Evolutionary conservation across 2,329 filamentous ascomycete genomes (phyloP).

Genomic region (Myriosclerotinia curreyana): DNA sequence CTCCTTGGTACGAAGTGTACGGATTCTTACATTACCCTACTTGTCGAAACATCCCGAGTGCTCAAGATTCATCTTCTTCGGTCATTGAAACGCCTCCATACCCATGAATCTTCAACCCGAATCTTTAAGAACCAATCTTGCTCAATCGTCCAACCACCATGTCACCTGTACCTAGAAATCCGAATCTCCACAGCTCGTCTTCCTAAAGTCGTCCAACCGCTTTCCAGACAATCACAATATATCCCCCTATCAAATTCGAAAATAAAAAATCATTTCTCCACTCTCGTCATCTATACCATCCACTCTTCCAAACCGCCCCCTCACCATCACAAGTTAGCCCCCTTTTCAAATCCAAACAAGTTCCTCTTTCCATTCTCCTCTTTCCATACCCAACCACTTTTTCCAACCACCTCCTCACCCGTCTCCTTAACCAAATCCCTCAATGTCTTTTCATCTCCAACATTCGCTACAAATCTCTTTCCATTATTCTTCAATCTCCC

Average conservation of each 20-base stretch:
- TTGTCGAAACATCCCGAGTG: background rate
- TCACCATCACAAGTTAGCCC: constrained; percentile 10
- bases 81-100: background rate
- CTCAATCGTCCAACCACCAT: background rate
- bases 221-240: background rate
- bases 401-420: constrained; percentile 48
- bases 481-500: constrained; percentile 48
- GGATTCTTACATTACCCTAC: background rate
- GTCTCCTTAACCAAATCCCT: constrained; percentile 43
- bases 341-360: constrained; percentile 39
- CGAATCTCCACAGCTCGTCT: background rate
- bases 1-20: background rate
- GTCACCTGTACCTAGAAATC: background rate
- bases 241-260: background rate
- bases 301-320: background rate
- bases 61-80: background rate
- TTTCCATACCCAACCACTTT: constrained; percentile 45
- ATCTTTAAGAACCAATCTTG: background rate
- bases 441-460: constrained; percentile 50
- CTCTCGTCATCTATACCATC: background rate
- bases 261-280: no score
- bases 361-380: constrained; percentile 40
- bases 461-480: constrained; percentile 55
- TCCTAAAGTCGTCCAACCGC: background rate
- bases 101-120: no score